phyloP scores from a whole-genome alignment of 805 yeast species.

The Ogataea methylovora region DNA sequence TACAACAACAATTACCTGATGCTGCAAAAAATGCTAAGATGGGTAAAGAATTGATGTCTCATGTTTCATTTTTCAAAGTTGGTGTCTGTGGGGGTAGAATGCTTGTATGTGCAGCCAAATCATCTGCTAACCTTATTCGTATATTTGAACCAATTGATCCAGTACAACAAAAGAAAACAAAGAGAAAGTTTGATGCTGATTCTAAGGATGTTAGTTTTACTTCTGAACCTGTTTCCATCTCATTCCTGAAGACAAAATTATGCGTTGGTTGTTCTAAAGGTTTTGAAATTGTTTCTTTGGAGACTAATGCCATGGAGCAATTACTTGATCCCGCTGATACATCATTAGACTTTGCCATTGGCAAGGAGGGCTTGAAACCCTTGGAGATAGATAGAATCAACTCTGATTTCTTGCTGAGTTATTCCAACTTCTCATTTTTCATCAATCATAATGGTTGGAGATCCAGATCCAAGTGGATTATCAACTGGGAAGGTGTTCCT shows the following conservation, averaged over 20 bases:
- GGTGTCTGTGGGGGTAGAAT: constrained; percentile 89
- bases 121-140: constrained; percentile 69
- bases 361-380: constrained; percentile 77
- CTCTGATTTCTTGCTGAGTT: constrained; percentile 79
- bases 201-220: constrained; percentile 71
- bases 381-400: constrained; percentile 87
- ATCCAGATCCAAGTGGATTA: constrained; percentile 85
- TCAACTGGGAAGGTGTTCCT: constrained; percentile 96
- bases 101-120: constrained; percentile 83
- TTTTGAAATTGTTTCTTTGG: constrained; percentile 86
- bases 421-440: constrained; percentile 89
- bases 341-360: constrained; percentile 87
- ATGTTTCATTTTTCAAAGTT: constrained; percentile 82
- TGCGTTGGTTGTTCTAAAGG: constrained; percentile 97
- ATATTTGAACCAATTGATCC: constrained; percentile 90
- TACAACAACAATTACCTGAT: constrained; percentile 41
- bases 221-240: constrained; percentile 87
- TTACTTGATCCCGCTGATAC: constrained; percentile 98
- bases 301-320: constrained; percentile 79
- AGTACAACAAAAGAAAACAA: constrained; percentile 46
- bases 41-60: constrained; percentile 76
- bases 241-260: constrained; percentile 78
- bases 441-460: constrained; percentile 97
- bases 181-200: constrained; percentile 63
- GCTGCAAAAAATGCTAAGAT: constrained; percentile 47